phyloP scores from a whole-genome alignment of 768 basidiomycete genomes.

The Agrocybe chaxingu region DNA sequence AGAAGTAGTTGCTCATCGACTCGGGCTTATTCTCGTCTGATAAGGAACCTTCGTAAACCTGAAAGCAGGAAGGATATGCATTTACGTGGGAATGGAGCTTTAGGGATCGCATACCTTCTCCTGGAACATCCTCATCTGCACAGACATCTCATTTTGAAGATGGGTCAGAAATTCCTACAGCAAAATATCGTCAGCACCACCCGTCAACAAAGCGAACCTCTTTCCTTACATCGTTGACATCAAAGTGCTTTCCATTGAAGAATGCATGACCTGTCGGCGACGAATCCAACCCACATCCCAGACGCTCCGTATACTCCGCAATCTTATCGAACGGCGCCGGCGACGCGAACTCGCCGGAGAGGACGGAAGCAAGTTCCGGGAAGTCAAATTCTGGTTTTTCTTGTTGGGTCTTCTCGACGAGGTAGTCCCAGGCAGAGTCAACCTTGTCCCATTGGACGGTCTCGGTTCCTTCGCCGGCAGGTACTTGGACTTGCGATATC shows the following conservation, averaged over 20 bases:
- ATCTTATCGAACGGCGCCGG: constrained; percentile 40
- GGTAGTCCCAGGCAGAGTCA: constrained; percentile 32
- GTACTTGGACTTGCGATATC: constrained; percentile 34
- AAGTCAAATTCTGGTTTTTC: constrained; percentile 24
- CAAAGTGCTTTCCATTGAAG: constrained; percentile 82
- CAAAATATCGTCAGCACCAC: constrained; percentile 1
- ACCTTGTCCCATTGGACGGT: constrained; percentile 43
- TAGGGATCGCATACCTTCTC: constrained; percentile 50
- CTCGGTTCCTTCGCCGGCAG: constrained; percentile 24
- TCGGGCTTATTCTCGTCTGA: constrained; percentile 47
- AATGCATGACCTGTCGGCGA: constrained; percentile 66
- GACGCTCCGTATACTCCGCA: constrained; percentile 51
- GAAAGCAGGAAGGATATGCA: not conserved
- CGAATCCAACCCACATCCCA: constrained; percentile 43
- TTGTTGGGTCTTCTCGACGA: constrained; percentile 27
- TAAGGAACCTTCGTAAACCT: constrained; percentile 60
- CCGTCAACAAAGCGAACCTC: not conserved
- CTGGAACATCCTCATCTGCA: constrained; percentile 68
- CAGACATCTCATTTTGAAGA: constrained; percentile 56
- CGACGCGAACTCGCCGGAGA: constrained; percentile 23
- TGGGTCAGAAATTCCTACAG: constrained; percentile 60
- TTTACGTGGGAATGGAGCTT: not conserved
- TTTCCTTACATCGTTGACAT: constrained; percentile 60
- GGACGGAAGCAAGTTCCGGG: constrained; percentile 16
- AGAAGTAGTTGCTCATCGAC: constrained; percentile 73